Evolutionary conservation across 768 basidiomycete species (phyloP).

Genomic region (Tricholoma flavovirens): DNA sequence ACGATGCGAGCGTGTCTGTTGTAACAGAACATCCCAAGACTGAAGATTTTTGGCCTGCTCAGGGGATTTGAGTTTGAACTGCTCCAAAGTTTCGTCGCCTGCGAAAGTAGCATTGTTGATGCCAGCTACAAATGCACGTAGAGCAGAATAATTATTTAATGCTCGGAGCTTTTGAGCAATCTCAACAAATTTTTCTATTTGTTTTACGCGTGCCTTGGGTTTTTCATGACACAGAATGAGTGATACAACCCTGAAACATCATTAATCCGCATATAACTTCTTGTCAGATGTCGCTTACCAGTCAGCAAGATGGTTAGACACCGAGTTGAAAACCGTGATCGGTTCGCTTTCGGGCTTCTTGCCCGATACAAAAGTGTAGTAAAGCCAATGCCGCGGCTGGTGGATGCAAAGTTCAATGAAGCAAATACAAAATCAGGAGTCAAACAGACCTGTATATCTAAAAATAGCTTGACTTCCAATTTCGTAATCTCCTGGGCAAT

Average conservation of each 20-base stretch:
- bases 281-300: constrained; percentile 47
- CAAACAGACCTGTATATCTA: constrained; percentile 64
- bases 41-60: constrained; percentile 71
- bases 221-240: constrained; percentile 86
- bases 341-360: constrained; percentile 64
- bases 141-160: constrained; percentile 87
- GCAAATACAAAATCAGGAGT: background rate
- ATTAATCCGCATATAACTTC: constrained; percentile 3
- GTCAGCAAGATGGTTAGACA: constrained; percentile 79
- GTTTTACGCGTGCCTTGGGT: constrained; percentile 63
- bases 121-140: constrained; percentile 92
- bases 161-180: constrained; percentile 76
- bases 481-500: constrained; percentile 87
- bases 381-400: constrained; percentile 85
- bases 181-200: constrained; percentile 86
- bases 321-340: constrained; percentile 65
- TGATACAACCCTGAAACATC: constrained; percentile 69
- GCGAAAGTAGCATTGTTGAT: constrained; percentile 80
- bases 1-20: constrained; percentile 75
- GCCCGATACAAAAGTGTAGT: constrained; percentile 66
- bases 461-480: constrained; percentile 61
- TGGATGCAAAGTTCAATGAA: constrained; percentile 3
- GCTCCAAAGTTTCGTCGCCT: constrained; percentile 71
- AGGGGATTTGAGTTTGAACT: constrained; percentile 60
- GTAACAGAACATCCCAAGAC: constrained; percentile 82